Evolutionary conservation across 306 rosid species (phyloP).

Genomic region (Vigna trinervia): DNA sequence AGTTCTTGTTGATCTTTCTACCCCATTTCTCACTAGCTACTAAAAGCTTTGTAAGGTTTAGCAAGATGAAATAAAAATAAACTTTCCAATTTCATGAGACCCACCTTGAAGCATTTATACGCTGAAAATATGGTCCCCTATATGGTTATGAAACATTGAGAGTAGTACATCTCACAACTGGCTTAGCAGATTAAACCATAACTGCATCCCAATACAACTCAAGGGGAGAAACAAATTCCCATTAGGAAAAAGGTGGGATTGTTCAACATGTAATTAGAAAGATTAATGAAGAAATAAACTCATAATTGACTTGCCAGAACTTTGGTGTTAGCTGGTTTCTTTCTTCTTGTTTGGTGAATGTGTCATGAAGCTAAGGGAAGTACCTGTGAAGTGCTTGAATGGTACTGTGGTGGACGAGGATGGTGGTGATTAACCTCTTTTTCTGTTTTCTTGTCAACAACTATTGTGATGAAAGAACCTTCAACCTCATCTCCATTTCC

Average conservation of each 20-base stretch:
- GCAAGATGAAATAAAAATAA: slow-evolving; percentile 40
- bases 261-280: slow-evolving; percentile 50
- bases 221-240: slow-evolving; percentile 51
- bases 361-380: slow-evolving; percentile 77
- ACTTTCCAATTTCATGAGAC: slow-evolving; percentile 52
- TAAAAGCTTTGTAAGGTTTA: background rate
- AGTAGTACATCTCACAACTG: slow-evolving; percentile 41
- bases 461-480: slow-evolving; percentile 66
- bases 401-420: slow-evolving; percentile 48
- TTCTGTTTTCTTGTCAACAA: slow-evolving; percentile 67
- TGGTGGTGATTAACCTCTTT: slow-evolving; percentile 51
- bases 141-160: slow-evolving; percentile 37
- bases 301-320: slow-evolving; percentile 38
- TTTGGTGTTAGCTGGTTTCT: slow-evolving; percentile 57
- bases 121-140: slow-evolving; percentile 50
- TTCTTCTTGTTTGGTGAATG: slow-evolving; percentile 59
- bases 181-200: slow-evolving; percentile 52
- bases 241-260: slow-evolving; percentile 41
- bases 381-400: slow-evolving; percentile 82
- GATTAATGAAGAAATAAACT: slow-evolving; percentile 38
- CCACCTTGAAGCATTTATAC: slow-evolving; percentile 52
- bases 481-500: slow-evolving; percentile 61
- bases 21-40: background rate
- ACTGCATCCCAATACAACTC: slow-evolving; percentile 45
- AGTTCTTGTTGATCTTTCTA: background rate